phyloP scores from a whole-genome alignment of 169 alveolate species.

The Eimeria praecox region DNA sequence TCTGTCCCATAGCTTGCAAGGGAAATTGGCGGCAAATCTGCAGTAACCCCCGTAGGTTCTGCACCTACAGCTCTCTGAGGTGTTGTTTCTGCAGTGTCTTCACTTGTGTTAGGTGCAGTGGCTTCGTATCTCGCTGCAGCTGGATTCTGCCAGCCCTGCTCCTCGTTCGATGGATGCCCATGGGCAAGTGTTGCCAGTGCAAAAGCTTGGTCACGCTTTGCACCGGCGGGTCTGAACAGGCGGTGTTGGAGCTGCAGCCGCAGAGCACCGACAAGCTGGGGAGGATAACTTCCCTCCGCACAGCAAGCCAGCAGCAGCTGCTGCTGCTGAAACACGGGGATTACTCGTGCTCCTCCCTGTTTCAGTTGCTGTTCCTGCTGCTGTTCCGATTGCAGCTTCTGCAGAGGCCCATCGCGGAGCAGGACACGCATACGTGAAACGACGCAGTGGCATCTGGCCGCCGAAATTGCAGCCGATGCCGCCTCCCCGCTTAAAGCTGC shows the following conservation, averaged over 20 bases:
- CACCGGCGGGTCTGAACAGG: background rate
- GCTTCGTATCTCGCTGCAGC: background rate
- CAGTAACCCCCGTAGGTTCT: background rate
- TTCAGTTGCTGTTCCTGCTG: background rate
- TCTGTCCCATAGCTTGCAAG: background rate
- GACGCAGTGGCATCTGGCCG: background rate
- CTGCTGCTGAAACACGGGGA: conserved; percentile 41
- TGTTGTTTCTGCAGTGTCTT: background rate
- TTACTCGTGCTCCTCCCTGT: background rate
- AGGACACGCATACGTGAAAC: conserved; percentile 21
- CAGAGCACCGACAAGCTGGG: background rate
- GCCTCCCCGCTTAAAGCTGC: background rate
- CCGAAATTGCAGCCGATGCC: background rate
- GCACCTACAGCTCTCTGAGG: background rate
- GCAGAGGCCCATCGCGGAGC: conserved; percentile 10
- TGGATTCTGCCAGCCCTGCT: background rate
- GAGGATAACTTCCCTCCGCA: conserved; percentile 1
- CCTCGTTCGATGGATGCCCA: background rate
- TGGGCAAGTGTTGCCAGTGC: background rate
- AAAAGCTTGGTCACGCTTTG: background rate
- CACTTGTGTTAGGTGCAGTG: background rate
- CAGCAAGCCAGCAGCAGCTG: conserved; percentile 51
- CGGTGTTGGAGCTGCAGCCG: background rate
- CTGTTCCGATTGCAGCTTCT: background rate
- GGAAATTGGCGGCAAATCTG: background rate